Base-by-base conservation (phyloP, 2,329 filamentous ascomycete genomes). In the Curvularia lunata region DNA sequence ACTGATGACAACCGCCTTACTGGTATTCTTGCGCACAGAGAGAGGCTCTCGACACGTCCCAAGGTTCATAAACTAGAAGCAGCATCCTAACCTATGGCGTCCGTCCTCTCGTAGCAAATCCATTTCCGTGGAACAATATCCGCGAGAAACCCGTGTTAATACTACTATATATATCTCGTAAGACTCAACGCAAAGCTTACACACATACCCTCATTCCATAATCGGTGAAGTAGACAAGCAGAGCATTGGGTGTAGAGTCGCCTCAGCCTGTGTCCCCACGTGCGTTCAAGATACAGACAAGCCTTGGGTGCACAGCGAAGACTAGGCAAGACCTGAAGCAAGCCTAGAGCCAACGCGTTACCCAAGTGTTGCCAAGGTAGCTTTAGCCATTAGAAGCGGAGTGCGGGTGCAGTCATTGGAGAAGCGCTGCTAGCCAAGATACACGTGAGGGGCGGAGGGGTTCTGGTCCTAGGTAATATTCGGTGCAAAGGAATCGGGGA, bases 351-450 rank as follows among this genome's bases (percentile, higher is more conserved):
- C 60, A 66, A 61, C 59, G 52, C 62, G 61, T 30, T 54, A 56
- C 65, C 69, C 69, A 51, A 72, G 71, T 59, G 42, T 52, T 56
- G 72, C 72, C 73, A 75, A 75, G 70, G 42, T 43, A 28, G 42
- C 41, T 48, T 32, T 48, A 50, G 56, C 60, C 60, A 58, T 59
- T 50, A 54, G 55, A 51, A 65, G 32, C 41, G 41, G 30, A 30
- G 41, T 38, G 37, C 54, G 57, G 34, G n/a, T 23, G 42, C 54
- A 40, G 52, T 62, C 52, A 72, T 74, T 74, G 69, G 72, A 68
- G 63, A 64, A 62, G 42, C 40, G 46, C 34, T 37, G 27, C 16
- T 37, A 55, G 70, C 69, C 69, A 74, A 75, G 70, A 62, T 51
- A n/a, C 42, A 52, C 55, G 61, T 61, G 69, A 70, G 67, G 69